Base-by-base conservation (phyloP, 2,329 filamentous ascomycete species). In the Cylindrodendrum hubeiense region DNA sequence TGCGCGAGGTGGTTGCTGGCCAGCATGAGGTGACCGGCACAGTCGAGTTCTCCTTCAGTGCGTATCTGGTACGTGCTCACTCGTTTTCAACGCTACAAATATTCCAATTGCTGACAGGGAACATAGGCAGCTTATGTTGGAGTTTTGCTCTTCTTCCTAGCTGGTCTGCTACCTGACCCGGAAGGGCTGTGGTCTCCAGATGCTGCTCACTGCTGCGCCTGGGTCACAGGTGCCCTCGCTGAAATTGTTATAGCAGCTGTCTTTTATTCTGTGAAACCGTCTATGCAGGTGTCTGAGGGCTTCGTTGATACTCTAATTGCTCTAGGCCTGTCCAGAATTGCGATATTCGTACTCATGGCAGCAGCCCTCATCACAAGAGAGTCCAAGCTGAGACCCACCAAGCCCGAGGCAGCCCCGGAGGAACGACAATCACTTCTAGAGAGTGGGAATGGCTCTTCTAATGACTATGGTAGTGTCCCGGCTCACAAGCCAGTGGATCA, bases 101-200 rank as follows among this genome's bases (percentile, higher is more conserved):
- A 5, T 10, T 21, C 19, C 8, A 33, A 13, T 56, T 5, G 12
- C 64, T 71, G 9, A 73, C 41, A 7, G 3, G 2, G n/a, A 8
- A 54, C 3, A 3, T 52, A 77, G 80, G 79, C 81, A 6, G 80
- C 81, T 3, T 75, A 82, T 52, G 79, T 81, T 15, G 81, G 75
- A 8, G 80, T 82, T 4, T 46, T 82, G 5, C 76, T 83, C 4
- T 83, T 82, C 65, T 83, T 80, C 49, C 63, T 82, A 4, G 79
- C 79, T 22, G 81, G 81, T 3, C 69, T 83, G 53, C 74, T 83
- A 7, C 81, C 81, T 3, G 79, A 83, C 41, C 81, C 81, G 1
- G 81, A 83, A 66, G 81, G 81, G 1, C 81, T 81, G 7, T 83
- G 81, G 81, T 76, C 78, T 5, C 81, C 81, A 1, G 74, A 72